A percentile compares a stretch with the other conserved stretches of the same genome.
These are phyloP conservation scores for Jimgerdemannia flammicorona DNA, from an alignment of 192 early-diverging fungal species.

Conservation along the genomic window DNA sequence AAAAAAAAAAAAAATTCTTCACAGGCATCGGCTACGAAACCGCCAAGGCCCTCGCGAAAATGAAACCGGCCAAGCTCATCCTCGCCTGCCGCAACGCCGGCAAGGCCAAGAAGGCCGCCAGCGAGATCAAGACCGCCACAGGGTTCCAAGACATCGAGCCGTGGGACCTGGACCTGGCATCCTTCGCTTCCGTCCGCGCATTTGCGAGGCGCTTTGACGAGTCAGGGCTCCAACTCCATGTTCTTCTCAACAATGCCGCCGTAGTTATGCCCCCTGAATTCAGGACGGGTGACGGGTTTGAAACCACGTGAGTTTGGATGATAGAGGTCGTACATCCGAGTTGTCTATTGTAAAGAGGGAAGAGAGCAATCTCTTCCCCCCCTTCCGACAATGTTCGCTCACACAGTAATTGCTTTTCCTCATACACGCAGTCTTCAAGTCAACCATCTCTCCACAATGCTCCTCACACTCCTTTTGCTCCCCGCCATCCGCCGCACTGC, in stretches of 20 bases:
- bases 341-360: neutral
- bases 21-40: constrained; percentile 23
- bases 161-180: constrained; percentile 15
- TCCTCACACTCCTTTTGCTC: constrained; percentile 16
- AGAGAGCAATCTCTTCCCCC: too few species aligned
- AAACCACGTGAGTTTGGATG: constrained; percentile 15
- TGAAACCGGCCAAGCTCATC: constrained; percentile 17
- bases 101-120: constrained; percentile 13
- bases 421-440: constrained; percentile 9
- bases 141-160: constrained; percentile 12
- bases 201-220: constrained; percentile 28
- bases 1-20: neutral
- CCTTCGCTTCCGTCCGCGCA: constrained; percentile 26
- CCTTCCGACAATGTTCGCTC: neutral
- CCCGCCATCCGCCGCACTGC: constrained; percentile 18
- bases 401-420: neutral
- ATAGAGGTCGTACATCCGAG: too few species aligned
- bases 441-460: constrained; percentile 19
- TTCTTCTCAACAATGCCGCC: constrained; percentile 50
- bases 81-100: constrained; percentile 17
- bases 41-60: constrained; percentile 11
- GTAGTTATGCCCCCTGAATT: neutral
- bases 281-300: constrained; percentile 11
- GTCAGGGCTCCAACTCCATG: constrained; percentile 28
- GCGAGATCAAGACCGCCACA: neutral